Evolutionary conservation across 805 yeast species (phyloP).

Genomic region (Starmerella tilneyi): DNA sequence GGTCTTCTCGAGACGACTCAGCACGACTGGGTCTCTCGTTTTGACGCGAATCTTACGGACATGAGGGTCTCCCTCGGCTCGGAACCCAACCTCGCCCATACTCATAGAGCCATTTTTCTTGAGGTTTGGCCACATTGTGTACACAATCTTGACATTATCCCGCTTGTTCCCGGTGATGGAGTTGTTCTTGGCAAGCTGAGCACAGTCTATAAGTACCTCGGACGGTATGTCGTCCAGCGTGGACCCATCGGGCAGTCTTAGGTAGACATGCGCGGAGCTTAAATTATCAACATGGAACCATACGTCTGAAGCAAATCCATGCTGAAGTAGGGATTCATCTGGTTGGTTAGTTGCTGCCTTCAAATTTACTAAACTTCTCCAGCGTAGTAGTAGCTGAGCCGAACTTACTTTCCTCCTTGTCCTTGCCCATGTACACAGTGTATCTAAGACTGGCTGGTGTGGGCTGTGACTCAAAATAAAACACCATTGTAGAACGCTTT

Average conservation of each 20-base stretch:
- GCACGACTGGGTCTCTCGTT: conserved; percentile 44
- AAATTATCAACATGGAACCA: conserved; percentile 74
- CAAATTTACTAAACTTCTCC: background rate
- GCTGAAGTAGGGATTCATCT: conserved; percentile 48
- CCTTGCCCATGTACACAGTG: conserved; percentile 56
- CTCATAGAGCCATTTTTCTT: conserved; percentile 9
- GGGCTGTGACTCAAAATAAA: conserved; percentile 32
- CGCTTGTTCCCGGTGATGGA: conserved; percentile 38
- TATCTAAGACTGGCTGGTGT: conserved; percentile 1
- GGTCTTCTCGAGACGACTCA: conserved; percentile 33
- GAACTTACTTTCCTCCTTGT: conserved; percentile 49
- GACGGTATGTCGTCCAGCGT: conserved; percentile 42
- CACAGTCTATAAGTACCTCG: conserved; percentile 45
- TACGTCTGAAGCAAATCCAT: conserved; percentile 53
- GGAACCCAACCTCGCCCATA: conserved; percentile 2
- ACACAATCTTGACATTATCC: conserved; percentile 5
- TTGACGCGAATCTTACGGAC: conserved; percentile 46
- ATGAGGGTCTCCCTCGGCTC: conserved; percentile 18
- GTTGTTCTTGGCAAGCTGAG: conserved; percentile 59
- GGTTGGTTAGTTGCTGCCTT: background rate
- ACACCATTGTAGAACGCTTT: conserved; percentile 36
- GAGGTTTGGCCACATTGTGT: conserved; percentile 31
- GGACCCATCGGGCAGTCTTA: conserved; percentile 44
- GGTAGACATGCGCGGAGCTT: conserved; percentile 68
- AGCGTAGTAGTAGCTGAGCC: background rate